Percentiles rank a stretch among this genome's conserved stretches.
phyloP scores from a whole-genome alignment of 164 flowering plant genomes.

The Macadamia tetraphylla region DNA sequence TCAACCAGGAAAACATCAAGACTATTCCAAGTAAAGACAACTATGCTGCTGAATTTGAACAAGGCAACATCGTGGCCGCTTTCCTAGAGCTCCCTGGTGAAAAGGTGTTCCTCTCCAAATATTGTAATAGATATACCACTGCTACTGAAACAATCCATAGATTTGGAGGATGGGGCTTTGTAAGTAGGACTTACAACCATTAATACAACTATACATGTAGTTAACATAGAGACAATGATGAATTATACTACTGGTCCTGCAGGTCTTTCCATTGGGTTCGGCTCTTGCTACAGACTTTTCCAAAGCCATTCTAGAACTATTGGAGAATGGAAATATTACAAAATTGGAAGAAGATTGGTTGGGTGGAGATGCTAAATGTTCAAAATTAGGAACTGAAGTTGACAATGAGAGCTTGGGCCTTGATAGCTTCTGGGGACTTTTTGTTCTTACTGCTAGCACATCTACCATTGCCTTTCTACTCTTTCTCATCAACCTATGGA shows the following conservation, averaged over 20 bases:
- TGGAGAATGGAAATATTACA: constrained; percentile 25
- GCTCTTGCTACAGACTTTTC: constrained; percentile 30
- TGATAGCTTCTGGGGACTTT: constrained; percentile 37
- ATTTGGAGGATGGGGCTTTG: constrained; percentile 20
- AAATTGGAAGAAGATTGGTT: constrained; percentile 24
- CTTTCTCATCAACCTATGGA: constrained; percentile 7
- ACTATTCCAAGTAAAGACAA: neutral
- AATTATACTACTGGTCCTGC: neutral
- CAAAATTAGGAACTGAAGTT: constrained; percentile 6
- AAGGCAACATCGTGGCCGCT: constrained; percentile 9
- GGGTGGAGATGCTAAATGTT: constrained; percentile 14
- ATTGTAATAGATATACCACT: constrained; percentile 3
- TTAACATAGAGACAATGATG: neutral
- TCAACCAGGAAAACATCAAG: constrained; percentile 9
- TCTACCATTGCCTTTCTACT: constrained; percentile 20
- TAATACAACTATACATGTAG: neutral
- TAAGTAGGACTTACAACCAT: neutral
- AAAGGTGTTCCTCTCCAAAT: constrained; percentile 11
- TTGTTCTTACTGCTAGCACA: constrained; percentile 18
- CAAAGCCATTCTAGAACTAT: constrained; percentile 25
- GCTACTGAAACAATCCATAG: neutral
- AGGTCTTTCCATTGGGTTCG: constrained; percentile 29
- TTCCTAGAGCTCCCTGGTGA: constrained; percentile 13
- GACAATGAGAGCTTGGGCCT: constrained; percentile 23
- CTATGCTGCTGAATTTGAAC: constrained; percentile 1